Evolutionary conservation across 495 filamentous ascomycete genomes (phyloP).

Genomic region (Penicillium samsonianum): DNA sequence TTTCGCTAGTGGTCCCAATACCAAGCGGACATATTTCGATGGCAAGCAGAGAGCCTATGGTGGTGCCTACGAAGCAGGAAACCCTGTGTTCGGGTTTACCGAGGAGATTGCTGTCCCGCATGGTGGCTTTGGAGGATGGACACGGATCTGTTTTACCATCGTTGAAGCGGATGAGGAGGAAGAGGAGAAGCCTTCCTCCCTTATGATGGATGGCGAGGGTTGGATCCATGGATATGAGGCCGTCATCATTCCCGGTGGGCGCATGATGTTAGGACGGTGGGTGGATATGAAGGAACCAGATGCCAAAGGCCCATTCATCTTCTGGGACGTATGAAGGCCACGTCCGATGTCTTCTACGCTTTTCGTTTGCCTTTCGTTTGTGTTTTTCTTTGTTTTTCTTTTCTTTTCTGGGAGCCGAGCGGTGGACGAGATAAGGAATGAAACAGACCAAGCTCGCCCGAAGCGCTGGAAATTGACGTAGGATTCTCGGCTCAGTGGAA

Average conservation of each 20-base stretch:
- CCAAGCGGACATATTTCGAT: slow-evolving; percentile 25
- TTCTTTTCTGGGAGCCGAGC: background rate
- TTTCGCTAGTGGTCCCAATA: background rate
- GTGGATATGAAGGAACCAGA: slow-evolving; percentile 30
- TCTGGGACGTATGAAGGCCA: slow-evolving; percentile 43
- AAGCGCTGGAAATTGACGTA: background rate
- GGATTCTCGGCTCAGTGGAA: background rate
- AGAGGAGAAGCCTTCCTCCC: slow-evolving; percentile 3
- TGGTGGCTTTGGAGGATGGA: slow-evolving; percentile 40
- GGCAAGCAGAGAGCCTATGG: slow-evolving; percentile 26
- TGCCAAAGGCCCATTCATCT: slow-evolving; percentile 54
- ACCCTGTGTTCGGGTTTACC: slow-evolving; percentile 34
- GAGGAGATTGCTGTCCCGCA: slow-evolving; percentile 30
- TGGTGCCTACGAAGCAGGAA: background rate
- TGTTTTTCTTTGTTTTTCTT: background rate
- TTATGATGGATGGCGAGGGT: slow-evolving; percentile 17
- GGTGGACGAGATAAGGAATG: background rate
- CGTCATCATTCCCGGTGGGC: slow-evolving; percentile 50
- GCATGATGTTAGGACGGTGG: slow-evolving; percentile 52
- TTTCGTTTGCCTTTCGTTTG: background rate
- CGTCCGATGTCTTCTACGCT: background rate
- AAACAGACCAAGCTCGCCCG: background rate
- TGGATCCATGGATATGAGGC: slow-evolving; percentile 50
- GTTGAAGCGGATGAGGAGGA: slow-evolving; percentile 17
- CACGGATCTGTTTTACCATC: slow-evolving; percentile 45